Conservation (phyloP, 164 flowering plant species). For the Euptelea pleiosperma region DNA sequence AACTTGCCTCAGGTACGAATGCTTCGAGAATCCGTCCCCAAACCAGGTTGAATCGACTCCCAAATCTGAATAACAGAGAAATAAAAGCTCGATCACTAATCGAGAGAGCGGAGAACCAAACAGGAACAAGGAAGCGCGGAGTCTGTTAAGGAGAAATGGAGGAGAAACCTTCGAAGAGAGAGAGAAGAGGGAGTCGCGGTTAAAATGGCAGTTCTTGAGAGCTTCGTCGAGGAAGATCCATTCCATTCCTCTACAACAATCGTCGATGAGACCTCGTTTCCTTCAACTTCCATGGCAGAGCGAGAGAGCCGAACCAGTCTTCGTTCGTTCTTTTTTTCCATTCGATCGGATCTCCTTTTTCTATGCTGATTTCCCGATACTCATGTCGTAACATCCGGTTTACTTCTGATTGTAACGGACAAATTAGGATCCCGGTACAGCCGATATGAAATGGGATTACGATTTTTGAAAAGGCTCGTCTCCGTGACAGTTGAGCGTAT, state of each 20-base stretch:
- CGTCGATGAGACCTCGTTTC: not conserved
- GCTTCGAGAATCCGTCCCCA: constrained; percentile 68
- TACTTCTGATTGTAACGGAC: too few species aligned
- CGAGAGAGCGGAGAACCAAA: not conserved
- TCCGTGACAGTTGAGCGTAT: too few species aligned
- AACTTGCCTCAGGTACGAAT: constrained; percentile 85
- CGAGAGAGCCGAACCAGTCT: not conserved
- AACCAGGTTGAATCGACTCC: constrained; percentile 49
- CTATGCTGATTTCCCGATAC: too few species aligned
- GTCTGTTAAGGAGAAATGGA: not conserved
- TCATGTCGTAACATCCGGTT: too few species aligned
- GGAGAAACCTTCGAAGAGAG: constrained; percentile 46
- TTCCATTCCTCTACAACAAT: constrained; percentile 71
- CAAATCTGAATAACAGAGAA: constrained; percentile 34
- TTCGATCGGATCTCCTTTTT: too few species aligned
- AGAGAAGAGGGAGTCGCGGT: constrained; percentile 41
- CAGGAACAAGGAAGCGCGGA: not conserved
- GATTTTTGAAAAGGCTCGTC: too few species aligned
- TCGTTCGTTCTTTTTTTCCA: too few species aligned
- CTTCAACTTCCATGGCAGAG: constrained; percentile 20
- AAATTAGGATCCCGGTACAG: too few species aligned
- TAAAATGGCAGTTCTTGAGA: constrained; percentile 66
- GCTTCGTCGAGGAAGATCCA: constrained; percentile 70
- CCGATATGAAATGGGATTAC: too few species aligned
- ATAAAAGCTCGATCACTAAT: not conserved